These are phyloP conservation scores for Solanum phureja DNA, from an alignment of 257 asterid genomes.

Conservation along the genomic window DNA sequence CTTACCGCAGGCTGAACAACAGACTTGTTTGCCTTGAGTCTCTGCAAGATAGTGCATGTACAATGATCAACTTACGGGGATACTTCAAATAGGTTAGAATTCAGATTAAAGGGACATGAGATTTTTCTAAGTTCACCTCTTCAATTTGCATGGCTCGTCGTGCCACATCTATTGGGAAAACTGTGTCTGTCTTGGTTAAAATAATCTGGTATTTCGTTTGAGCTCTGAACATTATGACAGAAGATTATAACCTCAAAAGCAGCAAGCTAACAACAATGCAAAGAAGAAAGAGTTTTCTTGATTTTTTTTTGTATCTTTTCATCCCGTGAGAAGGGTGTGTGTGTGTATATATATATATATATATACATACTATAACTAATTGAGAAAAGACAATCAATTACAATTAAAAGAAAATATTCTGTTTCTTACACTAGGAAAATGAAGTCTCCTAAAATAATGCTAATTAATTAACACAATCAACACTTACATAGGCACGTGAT, in stretches of 20 bases:
- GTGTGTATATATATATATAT: too few relatives aligned
- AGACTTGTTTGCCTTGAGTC: constrained; percentile 68
- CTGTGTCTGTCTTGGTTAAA: constrained; percentile 82
- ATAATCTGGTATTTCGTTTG: constrained; percentile 85
- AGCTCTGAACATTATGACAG: constrained; percentile 36
- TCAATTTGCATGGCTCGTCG: constrained; percentile 96
- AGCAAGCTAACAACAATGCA: not conserved
- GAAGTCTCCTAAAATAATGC: not conserved
- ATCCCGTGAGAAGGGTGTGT: not conserved
- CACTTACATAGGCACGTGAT: not conserved
- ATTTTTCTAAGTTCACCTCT: constrained; percentile 44
- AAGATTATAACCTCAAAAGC: not conserved
- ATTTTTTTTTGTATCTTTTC: not conserved
- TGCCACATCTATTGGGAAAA: constrained; percentile 89
- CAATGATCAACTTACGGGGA: not conserved
- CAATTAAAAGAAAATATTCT: not conserved
- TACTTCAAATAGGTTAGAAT: not conserved
- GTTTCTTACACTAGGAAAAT: not conserved
- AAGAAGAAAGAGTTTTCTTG: not conserved
- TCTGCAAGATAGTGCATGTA: constrained; percentile 35
- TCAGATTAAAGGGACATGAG: not conserved
- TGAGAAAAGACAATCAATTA: not conserved
- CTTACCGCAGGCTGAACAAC: constrained; percentile 87
- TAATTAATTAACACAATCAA: not conserved
- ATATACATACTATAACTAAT: not conserved